Percentiles rank a stretch among this genome's conserved stretches.
These are phyloP conservation scores for Thraustotheca clavata DNA, from an alignment of 352 stramenopile genomes.

Conservation along the genomic window DNA sequence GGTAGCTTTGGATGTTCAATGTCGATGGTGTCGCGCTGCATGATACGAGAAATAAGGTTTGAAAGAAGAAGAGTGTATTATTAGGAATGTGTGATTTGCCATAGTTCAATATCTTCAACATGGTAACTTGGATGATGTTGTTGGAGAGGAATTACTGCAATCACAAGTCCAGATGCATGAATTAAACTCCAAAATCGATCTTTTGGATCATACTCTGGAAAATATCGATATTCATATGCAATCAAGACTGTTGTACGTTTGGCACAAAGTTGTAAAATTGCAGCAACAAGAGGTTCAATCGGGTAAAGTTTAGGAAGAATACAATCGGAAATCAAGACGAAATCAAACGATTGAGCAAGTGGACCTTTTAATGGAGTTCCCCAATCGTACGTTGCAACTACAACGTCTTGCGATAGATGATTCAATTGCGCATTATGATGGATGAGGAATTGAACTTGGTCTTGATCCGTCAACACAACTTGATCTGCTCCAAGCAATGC, in stretches of 20 bases:
- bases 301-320: slow-evolving; percentile 95
- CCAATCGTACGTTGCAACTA: slow-evolving; percentile 87
- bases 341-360: slow-evolving; percentile 25
- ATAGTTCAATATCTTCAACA: slow-evolving; percentile 87
- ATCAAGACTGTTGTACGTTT: slow-evolving; percentile 58
- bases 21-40: too few species aligned
- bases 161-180: slow-evolving; percentile 30
- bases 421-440: slow-evolving; percentile 71
- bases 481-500: slow-evolving; percentile 77
- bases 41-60: too few species aligned
- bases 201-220: slow-evolving; percentile 73
- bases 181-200: slow-evolving; percentile 70
- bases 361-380: slow-evolving; percentile 34
- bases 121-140: slow-evolving; percentile 69
- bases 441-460: slow-evolving; percentile 84
- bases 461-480: slow-evolving; percentile 88
- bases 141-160: slow-evolving; percentile 38
- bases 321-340: slow-evolving; percentile 93
- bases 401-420: slow-evolving; percentile 34
- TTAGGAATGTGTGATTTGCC: slow-evolving; percentile 32
- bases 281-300: slow-evolving; percentile 89
- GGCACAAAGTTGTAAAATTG: slow-evolving; percentile 62
- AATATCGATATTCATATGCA: slow-evolving; percentile 84
- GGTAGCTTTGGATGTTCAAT: too few species aligned
- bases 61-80: too few species aligned